Percentiles rank a stretch among this genome's conserved stretches.
Evolutionary conservation across 495 filamentous ascomycete genomes (phyloP).

Genomic region (Penicillium silybi): DNA sequence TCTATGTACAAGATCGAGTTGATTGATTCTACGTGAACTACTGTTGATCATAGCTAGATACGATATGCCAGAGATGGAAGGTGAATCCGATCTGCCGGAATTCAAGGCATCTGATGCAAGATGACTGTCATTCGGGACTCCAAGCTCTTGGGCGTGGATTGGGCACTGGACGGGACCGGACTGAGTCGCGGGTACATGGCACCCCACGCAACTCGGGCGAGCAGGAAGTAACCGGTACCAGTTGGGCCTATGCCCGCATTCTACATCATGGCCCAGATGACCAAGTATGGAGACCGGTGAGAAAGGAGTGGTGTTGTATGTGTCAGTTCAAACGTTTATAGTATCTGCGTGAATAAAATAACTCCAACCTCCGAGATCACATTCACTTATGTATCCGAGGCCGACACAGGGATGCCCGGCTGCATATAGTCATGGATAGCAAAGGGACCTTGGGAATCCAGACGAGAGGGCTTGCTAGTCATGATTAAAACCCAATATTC

Average conservation of each 20-base stretch:
- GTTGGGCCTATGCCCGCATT: neutral
- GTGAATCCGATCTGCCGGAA: neutral
- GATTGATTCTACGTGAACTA: neutral
- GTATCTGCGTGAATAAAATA: neutral
- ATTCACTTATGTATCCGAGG: neutral
- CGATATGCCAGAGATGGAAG: neutral
- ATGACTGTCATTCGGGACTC: neutral
- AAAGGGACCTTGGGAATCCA: neutral
- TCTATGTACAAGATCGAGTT: neutral
- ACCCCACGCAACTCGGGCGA: neutral
- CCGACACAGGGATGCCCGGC: neutral
- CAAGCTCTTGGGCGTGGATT: neutral
- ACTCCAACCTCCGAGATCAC: neutral
- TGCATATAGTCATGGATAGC: neutral
- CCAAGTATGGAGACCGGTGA: neutral
- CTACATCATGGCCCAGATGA: neutral
- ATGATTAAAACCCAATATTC: neutral
- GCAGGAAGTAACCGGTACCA: neutral
- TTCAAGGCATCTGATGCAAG: neutral
- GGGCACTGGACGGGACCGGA: conserved; percentile 3
- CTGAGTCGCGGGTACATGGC: neutral
- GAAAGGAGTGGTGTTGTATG: neutral
- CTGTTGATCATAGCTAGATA: neutral
- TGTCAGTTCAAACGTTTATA: neutral
- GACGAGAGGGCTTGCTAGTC: neutral